Evolutionary conservation across 176 grass and related monocot species (phyloP), one percentile per base, ranked within the genome.

Genomic region (Zea luxurians): DNA sequence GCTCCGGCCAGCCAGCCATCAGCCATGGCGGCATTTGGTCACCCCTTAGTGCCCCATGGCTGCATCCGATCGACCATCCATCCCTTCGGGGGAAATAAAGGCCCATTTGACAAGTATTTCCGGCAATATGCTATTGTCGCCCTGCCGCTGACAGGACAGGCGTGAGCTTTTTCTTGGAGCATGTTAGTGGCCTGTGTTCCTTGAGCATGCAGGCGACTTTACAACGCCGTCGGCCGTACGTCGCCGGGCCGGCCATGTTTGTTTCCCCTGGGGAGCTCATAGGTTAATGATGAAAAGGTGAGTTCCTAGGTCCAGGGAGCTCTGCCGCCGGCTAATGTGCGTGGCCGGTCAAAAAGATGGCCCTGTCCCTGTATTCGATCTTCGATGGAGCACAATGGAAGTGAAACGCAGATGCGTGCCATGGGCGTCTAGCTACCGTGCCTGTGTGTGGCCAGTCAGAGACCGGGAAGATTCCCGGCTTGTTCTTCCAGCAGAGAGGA

Each of bases 271-370:
- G 13, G 13, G 46, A 37, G 45, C 12, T 66, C 81, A 46, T 76
- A 71, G 35, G 4, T 10, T 70, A 50, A 78, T 82, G 78, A 89
- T 85, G 47, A 54, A 82, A 50, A 34, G 44, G 66, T 12, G 36
- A 62, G 57, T 73, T 89, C 87, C 87, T 85, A 8, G 35, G 52
- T 68, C 73, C 20, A 27, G 73, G 87, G 83, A 85, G 49, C 68
- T 34, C 46, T 27, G 68, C 21, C 21, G 68, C 77, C n/a, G 37
- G 35, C 72, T 20, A 85, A 50, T 60, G 72, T 85, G 77, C 71
- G 70, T 77, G 59, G 73, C 49, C 17, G 78, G 78, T 78, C 83
- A 82, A 89, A 89, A 89, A 85, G 78, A 58, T 50, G 35, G 42
- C 27, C 27, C 27, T 27, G 27, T 27, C 27, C 1, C 27, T 27